Evolutionary conservation across 148 eudicot genomes (phyloP).

Genomic region (Cornus controversa): DNA sequence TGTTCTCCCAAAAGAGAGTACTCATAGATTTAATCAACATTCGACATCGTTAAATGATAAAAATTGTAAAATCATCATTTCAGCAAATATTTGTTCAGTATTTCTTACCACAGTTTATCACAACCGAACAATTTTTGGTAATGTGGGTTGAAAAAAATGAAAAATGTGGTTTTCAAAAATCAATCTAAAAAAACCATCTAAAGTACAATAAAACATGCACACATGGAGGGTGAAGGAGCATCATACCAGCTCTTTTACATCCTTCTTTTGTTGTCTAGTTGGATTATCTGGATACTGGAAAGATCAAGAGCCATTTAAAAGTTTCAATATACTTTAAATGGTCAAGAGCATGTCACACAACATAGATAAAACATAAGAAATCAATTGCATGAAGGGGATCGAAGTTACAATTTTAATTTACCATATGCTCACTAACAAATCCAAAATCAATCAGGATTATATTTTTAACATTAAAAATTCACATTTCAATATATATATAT

Average conservation of each 20-base stretch:
- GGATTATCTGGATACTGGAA: slow-evolving; percentile 89
- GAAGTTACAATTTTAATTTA: neutral
- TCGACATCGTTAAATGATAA: neutral
- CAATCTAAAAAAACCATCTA: neutral
- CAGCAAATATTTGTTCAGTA: neutral
- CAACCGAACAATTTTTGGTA: neutral
- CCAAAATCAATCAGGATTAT: neutral
- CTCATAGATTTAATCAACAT: neutral
- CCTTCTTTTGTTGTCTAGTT: slow-evolving; percentile 92
- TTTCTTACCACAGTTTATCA: neutral
- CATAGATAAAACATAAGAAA: neutral
- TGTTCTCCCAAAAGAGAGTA: neutral
- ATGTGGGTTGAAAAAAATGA: neutral
- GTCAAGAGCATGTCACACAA: neutral
- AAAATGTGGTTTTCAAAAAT: neutral
- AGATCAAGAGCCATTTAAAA: neutral
- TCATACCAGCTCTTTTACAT: slow-evolving; percentile 88
- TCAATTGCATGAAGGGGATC: neutral
- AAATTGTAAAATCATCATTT: neutral
- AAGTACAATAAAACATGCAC: neutral
- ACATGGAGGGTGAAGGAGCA: neutral
- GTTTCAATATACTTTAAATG: neutral
- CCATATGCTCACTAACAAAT: neutral
- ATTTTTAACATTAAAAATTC: neutral
- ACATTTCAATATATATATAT: too few species aligned